phyloP scores from a whole-genome alignment of 352 stramenopile genomes.

The Plasmopara muralis region DNA sequence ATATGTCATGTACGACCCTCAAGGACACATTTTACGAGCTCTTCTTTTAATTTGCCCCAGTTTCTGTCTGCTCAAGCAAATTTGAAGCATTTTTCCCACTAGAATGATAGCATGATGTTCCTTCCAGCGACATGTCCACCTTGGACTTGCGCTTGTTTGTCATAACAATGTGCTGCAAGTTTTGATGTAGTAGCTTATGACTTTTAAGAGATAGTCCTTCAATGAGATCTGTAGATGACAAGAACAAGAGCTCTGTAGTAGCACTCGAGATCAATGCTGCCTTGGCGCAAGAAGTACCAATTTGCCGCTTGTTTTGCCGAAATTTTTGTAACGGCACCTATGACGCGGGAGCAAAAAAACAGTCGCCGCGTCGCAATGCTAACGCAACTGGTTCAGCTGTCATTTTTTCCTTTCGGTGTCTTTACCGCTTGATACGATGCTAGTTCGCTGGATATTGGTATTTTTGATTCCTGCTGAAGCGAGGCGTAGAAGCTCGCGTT shows the following conservation, averaged over 20 bases:
- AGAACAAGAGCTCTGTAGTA: conserved; percentile 46
- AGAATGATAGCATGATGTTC: conserved; percentile 1
- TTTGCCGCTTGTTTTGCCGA: conserved; percentile 10
- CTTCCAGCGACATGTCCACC: background rate
- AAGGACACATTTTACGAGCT: conserved; percentile 24
- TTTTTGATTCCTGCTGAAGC: conserved; percentile 7
- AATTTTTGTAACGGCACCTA: conserved; percentile 42
- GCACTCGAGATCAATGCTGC: conserved; percentile 30
- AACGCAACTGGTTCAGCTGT: conserved; percentile 10
- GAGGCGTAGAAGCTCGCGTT: conserved; percentile 14
- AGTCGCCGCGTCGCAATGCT: conserved; percentile 33
- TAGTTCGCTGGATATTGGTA: conserved; percentile 3
- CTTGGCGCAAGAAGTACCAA: conserved; percentile 39
- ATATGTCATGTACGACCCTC: conserved; percentile 5
- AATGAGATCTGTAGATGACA: conserved; percentile 34
- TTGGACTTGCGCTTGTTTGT: conserved; percentile 8
- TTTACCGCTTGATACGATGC: conserved; percentile 10
- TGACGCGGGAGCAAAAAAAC: conserved; percentile 46
- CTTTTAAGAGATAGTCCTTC: conserved; percentile 29
- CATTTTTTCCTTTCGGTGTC: background rate
- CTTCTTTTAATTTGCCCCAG: conserved; percentile 32
- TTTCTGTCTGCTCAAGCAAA: conserved; percentile 24
- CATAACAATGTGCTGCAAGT: conserved; percentile 22
- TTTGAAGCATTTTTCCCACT: conserved; percentile 13
- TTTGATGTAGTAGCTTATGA: conserved; percentile 31